These are phyloP conservation scores for Magnolia changhungtana DNA, from an alignment of 164 flowering plant genomes.

Conservation along the genomic window DNA sequence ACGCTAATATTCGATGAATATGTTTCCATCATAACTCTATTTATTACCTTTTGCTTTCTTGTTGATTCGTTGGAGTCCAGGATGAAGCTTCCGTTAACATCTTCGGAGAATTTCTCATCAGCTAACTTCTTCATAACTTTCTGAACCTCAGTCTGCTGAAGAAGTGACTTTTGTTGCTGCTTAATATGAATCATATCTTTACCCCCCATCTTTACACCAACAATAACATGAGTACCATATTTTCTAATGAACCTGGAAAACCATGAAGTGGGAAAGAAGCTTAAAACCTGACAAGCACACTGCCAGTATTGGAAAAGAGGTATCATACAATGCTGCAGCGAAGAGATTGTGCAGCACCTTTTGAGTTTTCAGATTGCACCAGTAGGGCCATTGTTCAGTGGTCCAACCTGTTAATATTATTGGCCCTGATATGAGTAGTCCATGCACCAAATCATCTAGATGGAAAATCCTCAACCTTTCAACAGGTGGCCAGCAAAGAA, in stretches of 20 bases:
- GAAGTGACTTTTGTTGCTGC: conserved; percentile 60
- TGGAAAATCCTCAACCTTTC: background rate
- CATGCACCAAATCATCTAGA: background rate
- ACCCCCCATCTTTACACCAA: conserved; percentile 90
- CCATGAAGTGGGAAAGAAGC: conserved; percentile 1
- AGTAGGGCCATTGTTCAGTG: background rate
- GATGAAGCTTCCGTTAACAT: conserved; percentile 19
- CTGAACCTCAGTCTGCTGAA: conserved; percentile 64
- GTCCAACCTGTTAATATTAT: background rate
- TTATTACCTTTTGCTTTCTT: conserved; percentile 51
- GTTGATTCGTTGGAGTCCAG: conserved; percentile 27
- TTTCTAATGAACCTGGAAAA: conserved; percentile 73
- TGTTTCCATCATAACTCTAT: background rate
- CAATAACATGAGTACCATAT: conserved; percentile 82
- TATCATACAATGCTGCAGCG: background rate
- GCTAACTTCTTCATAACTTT: conserved; percentile 61
- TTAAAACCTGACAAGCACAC: background rate
- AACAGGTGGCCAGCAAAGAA: background rate
- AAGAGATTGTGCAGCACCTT: background rate
- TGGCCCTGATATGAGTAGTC: background rate
- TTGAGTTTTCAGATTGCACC: background rate
- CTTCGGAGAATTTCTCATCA: conserved; percentile 61
- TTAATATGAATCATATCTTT: conserved; percentile 81
- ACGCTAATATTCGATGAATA: background rate
- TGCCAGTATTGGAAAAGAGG: background rate